Evolutionary conservation across 1,139 yeast genomes (phyloP).

Genomic region (Pichia norvegensis): DNA sequence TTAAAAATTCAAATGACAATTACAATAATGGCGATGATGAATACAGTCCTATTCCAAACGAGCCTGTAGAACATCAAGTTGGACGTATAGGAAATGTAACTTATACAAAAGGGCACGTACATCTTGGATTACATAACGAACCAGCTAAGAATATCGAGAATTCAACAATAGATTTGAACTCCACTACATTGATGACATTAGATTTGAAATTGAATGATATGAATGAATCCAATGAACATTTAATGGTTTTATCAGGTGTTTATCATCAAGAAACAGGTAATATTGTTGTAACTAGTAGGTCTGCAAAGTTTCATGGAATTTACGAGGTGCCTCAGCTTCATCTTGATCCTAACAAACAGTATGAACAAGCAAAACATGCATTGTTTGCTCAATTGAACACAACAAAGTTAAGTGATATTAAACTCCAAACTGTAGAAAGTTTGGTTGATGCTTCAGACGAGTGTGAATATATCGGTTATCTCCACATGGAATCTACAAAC

Average conservation of each 20-base stretch:
- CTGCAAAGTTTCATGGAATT: slow-evolving; percentile 67
- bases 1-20: slow-evolving; percentile 4
- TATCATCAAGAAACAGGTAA: slow-evolving; percentile 69
- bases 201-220: slow-evolving; percentile 31
- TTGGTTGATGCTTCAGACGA: slow-evolving; percentile 34
- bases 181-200: slow-evolving; percentile 20
- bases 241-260: slow-evolving; percentile 50
- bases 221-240: slow-evolving; percentile 38
- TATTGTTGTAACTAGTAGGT: slow-evolving; percentile 51
- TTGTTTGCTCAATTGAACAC: slow-evolving; percentile 36
- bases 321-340: slow-evolving; percentile 53
- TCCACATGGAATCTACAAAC: slow-evolving; percentile 59
- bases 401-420: slow-evolving; percentile 33
- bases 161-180: slow-evolving; percentile 12
- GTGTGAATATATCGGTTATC: slow-evolving; percentile 66
- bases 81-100: slow-evolving; percentile 26
- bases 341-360: slow-evolving; percentile 35
- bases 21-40: slow-evolving; percentile 10
- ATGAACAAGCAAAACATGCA: slow-evolving; percentile 34
- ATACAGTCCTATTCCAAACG: neutral
- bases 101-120: slow-evolving; percentile 20
- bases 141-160: slow-evolving; percentile 8
- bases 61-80: slow-evolving; percentile 3
- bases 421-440: slow-evolving; percentile 29
- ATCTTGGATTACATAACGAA: slow-evolving; percentile 13